Evolutionary conservation across 2,329 filamentous ascomycete species (phyloP).

Genomic region (Furcasterigmium furcatum): DNA sequence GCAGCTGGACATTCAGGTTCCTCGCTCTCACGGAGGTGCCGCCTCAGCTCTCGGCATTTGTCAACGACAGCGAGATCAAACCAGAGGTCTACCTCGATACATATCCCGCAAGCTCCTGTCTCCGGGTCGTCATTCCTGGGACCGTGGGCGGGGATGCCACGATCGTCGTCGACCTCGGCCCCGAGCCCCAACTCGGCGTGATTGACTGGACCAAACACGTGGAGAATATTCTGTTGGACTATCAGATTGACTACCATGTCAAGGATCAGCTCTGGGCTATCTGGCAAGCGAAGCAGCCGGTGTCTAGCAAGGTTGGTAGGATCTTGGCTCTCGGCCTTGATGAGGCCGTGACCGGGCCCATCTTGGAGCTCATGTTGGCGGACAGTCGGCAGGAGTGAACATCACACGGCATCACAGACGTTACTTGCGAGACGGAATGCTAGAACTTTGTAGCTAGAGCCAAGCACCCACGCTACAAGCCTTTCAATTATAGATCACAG

Average conservation of each 20-base stretch:
- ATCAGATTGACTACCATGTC: conserved; percentile 19
- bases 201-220: conserved; percentile 22
- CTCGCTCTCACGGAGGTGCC: not conserved
- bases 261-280: conserved; percentile 22
- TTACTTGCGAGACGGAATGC: not conserved
- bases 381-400: conserved; percentile 14
- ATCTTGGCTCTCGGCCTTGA: conserved; percentile 20
- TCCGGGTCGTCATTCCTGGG: not conserved
- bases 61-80: conserved; percentile 2
- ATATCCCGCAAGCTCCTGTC: conserved; percentile 2
- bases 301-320: conserved; percentile 15
- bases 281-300: conserved; percentile 10
- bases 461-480: too few relatives aligned
- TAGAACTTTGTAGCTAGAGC: too few relatives aligned
- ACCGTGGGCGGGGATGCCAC: not conserved
- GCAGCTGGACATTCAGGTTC: not conserved
- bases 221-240: conserved; percentile 16
- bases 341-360: conserved; percentile 16
- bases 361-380: conserved; percentile 19
- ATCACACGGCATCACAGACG: not conserved
- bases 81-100: conserved; percentile 7
- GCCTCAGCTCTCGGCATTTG: not conserved
- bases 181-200: not conserved
- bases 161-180: not conserved
- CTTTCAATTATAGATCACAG: too few relatives aligned